A percentile compares a stretch with the other conserved stretches of the same genome.
These are phyloP conservation scores for Petunia hybrid DNA, from an alignment of 305 asterid genomes.

Conservation along the genomic window DNA sequence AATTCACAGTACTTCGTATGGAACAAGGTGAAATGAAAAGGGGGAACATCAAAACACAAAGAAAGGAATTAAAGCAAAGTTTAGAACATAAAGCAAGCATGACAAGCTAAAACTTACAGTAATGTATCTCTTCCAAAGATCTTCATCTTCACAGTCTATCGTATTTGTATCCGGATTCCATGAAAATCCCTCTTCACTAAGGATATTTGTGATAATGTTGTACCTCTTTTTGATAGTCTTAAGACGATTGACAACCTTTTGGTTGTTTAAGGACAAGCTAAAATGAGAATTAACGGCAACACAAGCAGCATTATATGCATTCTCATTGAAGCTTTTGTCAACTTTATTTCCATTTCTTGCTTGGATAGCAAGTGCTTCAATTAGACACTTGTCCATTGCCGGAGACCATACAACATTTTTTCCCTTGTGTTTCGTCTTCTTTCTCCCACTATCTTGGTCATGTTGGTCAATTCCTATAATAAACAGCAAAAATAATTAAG, in stretches of 20 bases:
- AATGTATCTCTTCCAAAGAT: constrained; percentile 34
- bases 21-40: constrained; percentile 8
- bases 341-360: constrained; percentile 35
- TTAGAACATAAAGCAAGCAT: not conserved
- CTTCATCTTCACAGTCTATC: constrained; percentile 29
- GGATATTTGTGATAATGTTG: constrained; percentile 28
- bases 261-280: constrained; percentile 31
- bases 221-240: constrained; percentile 35
- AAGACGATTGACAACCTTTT: constrained; percentile 37
- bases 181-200: constrained; percentile 31
- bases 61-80: not conserved
- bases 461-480: constrained; percentile 25
- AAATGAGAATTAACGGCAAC: constrained; percentile 33
- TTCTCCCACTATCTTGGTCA: constrained; percentile 26
- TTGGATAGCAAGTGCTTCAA: constrained; percentile 35
- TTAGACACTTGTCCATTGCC: constrained; percentile 35
- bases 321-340: constrained; percentile 36
- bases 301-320: constrained; percentile 34
- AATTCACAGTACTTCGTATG: not conserved
- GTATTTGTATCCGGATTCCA: constrained; percentile 33
- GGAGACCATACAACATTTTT: constrained; percentile 37
- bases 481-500: not conserved
- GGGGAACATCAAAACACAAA: not conserved
- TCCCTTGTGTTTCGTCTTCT: constrained; percentile 33
- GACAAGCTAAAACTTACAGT: constrained; percentile 32